These are phyloP conservation scores for Wilcoxina mikolae DNA, from an alignment of 495 filamentous ascomycete genomes.

Conservation along the genomic window DNA sequence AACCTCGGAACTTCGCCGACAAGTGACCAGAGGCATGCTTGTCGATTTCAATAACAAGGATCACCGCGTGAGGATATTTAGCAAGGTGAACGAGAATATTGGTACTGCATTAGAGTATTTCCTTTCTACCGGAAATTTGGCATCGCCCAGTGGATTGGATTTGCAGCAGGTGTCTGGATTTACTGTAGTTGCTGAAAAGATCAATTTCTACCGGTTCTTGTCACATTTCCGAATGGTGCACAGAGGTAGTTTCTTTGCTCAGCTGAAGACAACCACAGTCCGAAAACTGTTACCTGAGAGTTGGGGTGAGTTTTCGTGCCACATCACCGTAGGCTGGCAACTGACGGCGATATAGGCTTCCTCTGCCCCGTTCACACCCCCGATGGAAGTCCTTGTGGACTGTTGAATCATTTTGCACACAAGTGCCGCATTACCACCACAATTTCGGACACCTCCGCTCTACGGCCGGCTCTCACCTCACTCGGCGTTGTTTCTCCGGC, in stretches of 20 bases:
- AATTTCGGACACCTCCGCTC: constrained; percentile 49
- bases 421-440: constrained; percentile 79
- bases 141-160: constrained; percentile 81
- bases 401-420: constrained; percentile 90
- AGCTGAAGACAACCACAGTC: constrained; percentile 92
- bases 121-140: constrained; percentile 84
- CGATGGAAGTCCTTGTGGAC: constrained; percentile 84
- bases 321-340: neutral
- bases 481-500: constrained; percentile 53
- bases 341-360: constrained; percentile 38
- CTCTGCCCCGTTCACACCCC: constrained; percentile 95
- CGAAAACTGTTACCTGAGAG: constrained; percentile 90
- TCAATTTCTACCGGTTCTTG: constrained; percentile 98
- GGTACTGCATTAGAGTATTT: constrained; percentile 84
- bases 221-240: constrained; percentile 99
- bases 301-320: constrained; percentile 46
- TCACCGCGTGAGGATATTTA: constrained; percentile 60
- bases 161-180: constrained; percentile 88
- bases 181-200: constrained; percentile 93
- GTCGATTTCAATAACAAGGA: constrained; percentile 45
- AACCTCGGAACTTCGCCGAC: constrained; percentile 53
- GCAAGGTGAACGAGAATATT: constrained; percentile 71
- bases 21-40: constrained; percentile 13
- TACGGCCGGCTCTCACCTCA: constrained; percentile 56
- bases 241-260: constrained; percentile 94